phyloP scores from a whole-genome alignment of 106 monocot genomes.

The Chionographis japonica region DNA sequence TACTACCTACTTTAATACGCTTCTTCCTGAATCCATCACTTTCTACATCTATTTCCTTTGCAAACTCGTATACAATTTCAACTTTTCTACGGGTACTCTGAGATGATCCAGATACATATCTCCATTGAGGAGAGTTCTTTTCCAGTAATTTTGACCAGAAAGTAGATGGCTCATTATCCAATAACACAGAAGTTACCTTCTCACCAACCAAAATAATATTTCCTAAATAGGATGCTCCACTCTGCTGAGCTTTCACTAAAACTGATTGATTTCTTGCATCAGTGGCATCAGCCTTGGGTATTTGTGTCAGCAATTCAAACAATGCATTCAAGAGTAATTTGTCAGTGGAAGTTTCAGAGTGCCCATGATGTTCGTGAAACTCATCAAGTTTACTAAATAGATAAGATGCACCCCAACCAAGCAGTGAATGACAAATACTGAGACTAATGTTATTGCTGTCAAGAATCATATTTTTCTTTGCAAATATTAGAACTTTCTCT shows the following conservation, averaged over 20 bases:
- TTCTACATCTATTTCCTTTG: neutral
- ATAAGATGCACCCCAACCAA: constrained; percentile 32
- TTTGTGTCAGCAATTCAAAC: constrained; percentile 11
- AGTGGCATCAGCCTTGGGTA: neutral
- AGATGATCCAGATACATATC: constrained; percentile 9
- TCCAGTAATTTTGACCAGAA: constrained; percentile 32
- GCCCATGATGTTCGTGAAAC: constrained; percentile 13
- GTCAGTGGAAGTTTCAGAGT: constrained; percentile 4
- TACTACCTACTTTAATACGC: constrained; percentile 14
- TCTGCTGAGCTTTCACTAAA: constrained; percentile 18
- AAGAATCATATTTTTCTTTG: constrained; percentile 23
- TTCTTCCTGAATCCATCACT: constrained; percentile 26
- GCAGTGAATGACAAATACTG: constrained; percentile 22
- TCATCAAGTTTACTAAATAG: constrained; percentile 32
- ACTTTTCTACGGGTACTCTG: constrained; percentile 16
- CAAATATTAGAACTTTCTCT: constrained; percentile 29
- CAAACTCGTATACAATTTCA: neutral
- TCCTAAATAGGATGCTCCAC: constrained; percentile 20
- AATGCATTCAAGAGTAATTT: constrained; percentile 18
- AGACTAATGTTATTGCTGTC: constrained; percentile 27
- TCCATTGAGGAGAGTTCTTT: constrained; percentile 20
- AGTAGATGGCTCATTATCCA: constrained; percentile 10
- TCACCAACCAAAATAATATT: constrained; percentile 23
- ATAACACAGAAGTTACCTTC: constrained; percentile 1
- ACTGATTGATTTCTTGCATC: constrained; percentile 2